Evolutionary conservation across 768 basidiomycete genomes (phyloP).

Genomic region (Amanita rubescens): DNA sequence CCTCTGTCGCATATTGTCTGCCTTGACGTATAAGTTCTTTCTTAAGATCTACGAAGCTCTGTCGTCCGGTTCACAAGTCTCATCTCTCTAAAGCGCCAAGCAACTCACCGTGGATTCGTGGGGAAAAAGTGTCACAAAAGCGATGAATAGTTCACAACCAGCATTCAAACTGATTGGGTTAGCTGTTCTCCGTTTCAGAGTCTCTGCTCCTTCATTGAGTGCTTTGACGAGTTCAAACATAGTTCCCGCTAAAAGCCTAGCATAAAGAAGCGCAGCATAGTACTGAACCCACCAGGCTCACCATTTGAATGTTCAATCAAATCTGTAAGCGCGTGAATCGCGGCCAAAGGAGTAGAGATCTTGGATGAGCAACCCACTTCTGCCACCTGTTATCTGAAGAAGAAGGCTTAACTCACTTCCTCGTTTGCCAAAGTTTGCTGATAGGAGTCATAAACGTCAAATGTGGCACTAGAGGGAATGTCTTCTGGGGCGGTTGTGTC

Average conservation of each 20-base stretch:
- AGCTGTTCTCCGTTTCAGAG: conserved; percentile 51
- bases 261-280: conserved; percentile 3
- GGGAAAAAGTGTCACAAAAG: conserved; percentile 79
- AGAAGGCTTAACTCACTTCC: conserved; percentile 37
- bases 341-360: conserved; percentile 82
- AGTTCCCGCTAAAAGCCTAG: conserved; percentile 56
- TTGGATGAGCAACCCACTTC: conserved; percentile 21
- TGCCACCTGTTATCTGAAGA: background rate
- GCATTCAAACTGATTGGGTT: conserved; percentile 82
- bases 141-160: conserved; percentile 88
- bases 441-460: conserved; percentile 45
- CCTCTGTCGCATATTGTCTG: conserved; percentile 66
- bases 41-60: conserved; percentile 85
- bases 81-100: conserved; percentile 7
- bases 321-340: conserved; percentile 79
- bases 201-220: conserved; percentile 66
- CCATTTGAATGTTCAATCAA: conserved; percentile 75
- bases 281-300: conserved; percentile 22
- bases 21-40: conserved; percentile 78
- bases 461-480: conserved; percentile 6
- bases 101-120: conserved; percentile 70
- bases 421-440: conserved; percentile 54
- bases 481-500: background rate
- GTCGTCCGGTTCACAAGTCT: conserved; percentile 10
- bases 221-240: conserved; percentile 90